A percentile compares a stretch with the other conserved stretches of the same genome.
These are phyloP conservation scores for Daedalea quercina DNA, from an alignment of 768 basidiomycete species.

Conservation along the genomic window DNA sequence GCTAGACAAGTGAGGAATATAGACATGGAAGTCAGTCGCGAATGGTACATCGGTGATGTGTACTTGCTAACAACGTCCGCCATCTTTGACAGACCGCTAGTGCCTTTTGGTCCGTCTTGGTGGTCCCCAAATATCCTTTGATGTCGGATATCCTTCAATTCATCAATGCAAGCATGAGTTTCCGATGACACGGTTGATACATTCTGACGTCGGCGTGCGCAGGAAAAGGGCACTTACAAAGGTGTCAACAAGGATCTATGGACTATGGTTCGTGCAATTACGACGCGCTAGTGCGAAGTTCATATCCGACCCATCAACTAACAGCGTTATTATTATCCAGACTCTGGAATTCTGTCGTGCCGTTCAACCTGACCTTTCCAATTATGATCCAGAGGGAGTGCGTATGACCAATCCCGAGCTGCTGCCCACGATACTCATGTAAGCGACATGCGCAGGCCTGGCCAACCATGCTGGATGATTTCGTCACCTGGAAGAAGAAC, in stretches of 20 bases:
- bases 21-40: constrained; percentile 65
- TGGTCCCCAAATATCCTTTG: constrained; percentile 61
- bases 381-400: constrained; percentile 76
- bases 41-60: neutral
- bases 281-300: neutral
- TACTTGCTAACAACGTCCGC: neutral
- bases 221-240: constrained; percentile 55
- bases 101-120: constrained; percentile 71
- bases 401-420: constrained; percentile 17
- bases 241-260: constrained; percentile 82
- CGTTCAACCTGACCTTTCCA: constrained; percentile 49
- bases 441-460: constrained; percentile 46
- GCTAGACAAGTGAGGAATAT: constrained; percentile 65
- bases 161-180: constrained; percentile 42
- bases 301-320: neutral
- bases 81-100: constrained; percentile 45
- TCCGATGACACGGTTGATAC: neutral
- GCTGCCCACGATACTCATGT: constrained; percentile 8
- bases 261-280: constrained; percentile 56
- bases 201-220: neutral
- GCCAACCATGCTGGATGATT: constrained; percentile 79
- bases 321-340: constrained; percentile 26
- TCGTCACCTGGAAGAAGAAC: constrained; percentile 58
- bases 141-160: constrained; percentile 61
- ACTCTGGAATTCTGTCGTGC: constrained; percentile 72